phyloP scores from a whole-genome alignment of 352 stramenopile species.

The Phytopythium montanum region DNA sequence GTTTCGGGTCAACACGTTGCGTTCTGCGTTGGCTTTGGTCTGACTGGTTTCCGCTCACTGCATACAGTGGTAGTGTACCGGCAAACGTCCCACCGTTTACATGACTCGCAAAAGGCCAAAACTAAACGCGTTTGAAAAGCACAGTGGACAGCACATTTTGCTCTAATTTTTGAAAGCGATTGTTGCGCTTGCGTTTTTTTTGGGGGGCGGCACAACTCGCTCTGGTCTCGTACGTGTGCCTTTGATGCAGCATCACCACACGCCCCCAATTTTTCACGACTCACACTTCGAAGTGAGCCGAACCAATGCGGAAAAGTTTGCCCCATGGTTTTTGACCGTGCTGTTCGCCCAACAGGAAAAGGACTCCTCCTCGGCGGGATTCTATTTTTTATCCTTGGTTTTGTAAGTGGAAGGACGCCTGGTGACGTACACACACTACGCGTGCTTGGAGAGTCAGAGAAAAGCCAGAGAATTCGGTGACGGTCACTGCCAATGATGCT shows the following conservation, averaged over 20 bases:
- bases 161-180: no score
- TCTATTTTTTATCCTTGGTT: constrained; percentile 4
- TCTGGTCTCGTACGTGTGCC: no score
- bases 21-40: not conserved
- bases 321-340: no score
- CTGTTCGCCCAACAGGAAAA: no score
- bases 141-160: no score
- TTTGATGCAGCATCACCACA: no score
- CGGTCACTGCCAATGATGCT: not conserved
- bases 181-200: no score
- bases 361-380: not conserved
- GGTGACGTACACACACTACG: not conserved
- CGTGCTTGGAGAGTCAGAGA: not conserved
- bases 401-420: not conserved
- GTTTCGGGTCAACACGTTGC: not conserved
- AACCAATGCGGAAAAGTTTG: no score
- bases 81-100: constrained; percentile 3
- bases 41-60: not conserved
- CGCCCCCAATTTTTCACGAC: no score
- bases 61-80: not conserved
- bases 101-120: not conserved
- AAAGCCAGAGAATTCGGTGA: constrained; percentile 4
- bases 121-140: constrained; percentile 1
- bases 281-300: no score
- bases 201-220: no score